Percentiles rank a stretch among this genome's conserved stretches.
Conservation (phyloP, 1,284 basidiomycete genomes). For the Neotropicomus parvogracilis region DNA sequence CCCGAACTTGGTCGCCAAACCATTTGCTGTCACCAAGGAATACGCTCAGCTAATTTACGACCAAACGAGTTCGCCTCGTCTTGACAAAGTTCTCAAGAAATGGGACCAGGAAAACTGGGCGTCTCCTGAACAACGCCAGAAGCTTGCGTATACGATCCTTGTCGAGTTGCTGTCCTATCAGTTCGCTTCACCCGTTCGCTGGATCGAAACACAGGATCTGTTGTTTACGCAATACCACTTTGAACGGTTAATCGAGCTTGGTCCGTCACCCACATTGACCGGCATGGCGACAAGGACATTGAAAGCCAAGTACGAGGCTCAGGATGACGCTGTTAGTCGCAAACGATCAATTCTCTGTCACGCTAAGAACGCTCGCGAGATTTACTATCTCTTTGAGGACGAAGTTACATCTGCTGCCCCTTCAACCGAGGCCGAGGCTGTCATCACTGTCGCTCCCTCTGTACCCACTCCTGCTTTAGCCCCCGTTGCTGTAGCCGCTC, state of each 20-base stretch:
- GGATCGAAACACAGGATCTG: constrained; percentile 98
- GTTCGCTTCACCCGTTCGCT: constrained; percentile 92
- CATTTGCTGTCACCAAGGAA: constrained; percentile 86
- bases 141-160: constrained; percentile 91
- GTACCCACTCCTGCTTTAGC: constrained; percentile 43
- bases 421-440: constrained; percentile 41
- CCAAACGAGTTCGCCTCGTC: constrained; percentile 88
- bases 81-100: constrained; percentile 88
- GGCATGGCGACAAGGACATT: constrained; percentile 95
- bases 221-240: constrained; percentile 89
- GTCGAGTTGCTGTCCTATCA: constrained; percentile 97
- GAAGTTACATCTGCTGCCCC: constrained; percentile 53
- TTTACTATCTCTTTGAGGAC: constrained; percentile 98
- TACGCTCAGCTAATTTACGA: constrained; percentile 96
- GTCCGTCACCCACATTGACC: constrained; percentile 92
- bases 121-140: constrained; percentile 77
- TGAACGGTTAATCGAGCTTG: constrained; percentile 93
- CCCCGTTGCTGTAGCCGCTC: constrained; percentile 43
- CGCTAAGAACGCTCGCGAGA: constrained; percentile 93
- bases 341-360: constrained; percentile 87
- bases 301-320: constrained; percentile 93
- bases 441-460: constrained; percentile 43
- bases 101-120: constrained; percentile 95
- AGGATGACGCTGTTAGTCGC: constrained; percentile 82
- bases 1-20: constrained; percentile 93